A percentile compares a stretch with the other conserved stretches of the same genome.
Conservation (phyloP, 371 early-diverging fungal genomes). For the Apophysomyces sp. region DNA sequence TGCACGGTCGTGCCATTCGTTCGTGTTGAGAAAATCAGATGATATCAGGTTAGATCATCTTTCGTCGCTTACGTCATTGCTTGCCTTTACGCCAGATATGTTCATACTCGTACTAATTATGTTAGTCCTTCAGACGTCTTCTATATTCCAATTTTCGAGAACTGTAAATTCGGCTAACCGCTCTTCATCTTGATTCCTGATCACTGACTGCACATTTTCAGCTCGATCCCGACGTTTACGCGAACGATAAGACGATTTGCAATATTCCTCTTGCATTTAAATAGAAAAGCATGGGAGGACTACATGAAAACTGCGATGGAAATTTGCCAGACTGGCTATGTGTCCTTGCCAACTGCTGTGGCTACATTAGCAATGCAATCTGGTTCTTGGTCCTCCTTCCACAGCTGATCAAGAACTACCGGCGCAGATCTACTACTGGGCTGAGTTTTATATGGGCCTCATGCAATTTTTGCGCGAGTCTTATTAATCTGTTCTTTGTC, state of each 20-base stretch:
- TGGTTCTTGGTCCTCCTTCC: slow-evolving; percentile 1
- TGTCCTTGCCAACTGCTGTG: neutral
- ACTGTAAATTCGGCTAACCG: too few species aligned
- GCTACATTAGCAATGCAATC: neutral
- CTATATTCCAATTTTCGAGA: too few species aligned
- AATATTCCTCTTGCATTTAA: neutral
- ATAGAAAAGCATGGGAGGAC: neutral
- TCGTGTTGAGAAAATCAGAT: too few species aligned
- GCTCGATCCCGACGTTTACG: too few species aligned
- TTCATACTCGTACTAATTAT: too few species aligned
- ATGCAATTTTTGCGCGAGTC: neutral
- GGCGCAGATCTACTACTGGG: neutral
- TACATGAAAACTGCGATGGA: neutral
- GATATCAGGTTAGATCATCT: too few species aligned
- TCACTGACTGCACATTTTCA: too few species aligned
- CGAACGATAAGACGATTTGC: neutral
- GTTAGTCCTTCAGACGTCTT: too few species aligned
- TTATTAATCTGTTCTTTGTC: neutral
- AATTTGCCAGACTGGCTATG: neutral
- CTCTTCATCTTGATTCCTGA: too few species aligned
- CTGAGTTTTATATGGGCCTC: neutral
- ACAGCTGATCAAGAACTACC: neutral
- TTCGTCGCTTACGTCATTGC: too few species aligned
- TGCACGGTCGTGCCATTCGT: too few species aligned
- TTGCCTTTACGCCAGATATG: too few species aligned